Conservation (phyloP, 1,139 yeast species). For the Ogataea hybrid region DNA sequence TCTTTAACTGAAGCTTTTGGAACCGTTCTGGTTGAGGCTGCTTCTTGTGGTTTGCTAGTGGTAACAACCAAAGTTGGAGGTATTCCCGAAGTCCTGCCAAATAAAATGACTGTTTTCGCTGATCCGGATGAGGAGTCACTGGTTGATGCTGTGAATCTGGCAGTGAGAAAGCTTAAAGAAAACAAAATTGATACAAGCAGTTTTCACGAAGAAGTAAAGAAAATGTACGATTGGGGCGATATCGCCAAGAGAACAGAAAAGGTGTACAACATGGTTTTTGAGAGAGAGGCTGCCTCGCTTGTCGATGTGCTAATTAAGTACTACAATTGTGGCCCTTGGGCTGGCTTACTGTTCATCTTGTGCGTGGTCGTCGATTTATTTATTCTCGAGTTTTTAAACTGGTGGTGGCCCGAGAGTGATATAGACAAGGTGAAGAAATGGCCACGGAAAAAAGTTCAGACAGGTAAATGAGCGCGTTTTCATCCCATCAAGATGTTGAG, state of each 20-base stretch:
- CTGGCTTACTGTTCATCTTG: slow-evolving; percentile 76
- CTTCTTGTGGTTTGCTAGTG: slow-evolving; percentile 89
- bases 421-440: slow-evolving; percentile 78
- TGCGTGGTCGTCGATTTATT: slow-evolving; percentile 80
- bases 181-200: slow-evolving; percentile 64
- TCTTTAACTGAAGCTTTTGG: slow-evolving; percentile 98
- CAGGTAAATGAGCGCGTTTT: slow-evolving; percentile 1
- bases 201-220: slow-evolving; percentile 75
- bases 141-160: slow-evolving; percentile 66
- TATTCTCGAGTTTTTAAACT: slow-evolving; percentile 60
- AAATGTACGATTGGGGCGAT: slow-evolving; percentile 92
- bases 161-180: slow-evolving; percentile 56
- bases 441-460: slow-evolving; percentile 44
- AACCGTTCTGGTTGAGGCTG: slow-evolving; percentile 95
- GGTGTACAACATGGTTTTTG: slow-evolving; percentile 57
- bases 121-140: slow-evolving; percentile 81
- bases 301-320: slow-evolving; percentile 54
- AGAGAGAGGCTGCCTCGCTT: slow-evolving; percentile 39
- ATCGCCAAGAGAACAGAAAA: slow-evolving; percentile 83
- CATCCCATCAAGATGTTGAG: slow-evolving; percentile 1
- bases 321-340: slow-evolving; percentile 78
- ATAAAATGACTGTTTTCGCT: slow-evolving; percentile 91
- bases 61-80: slow-evolving; percentile 98
- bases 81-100: slow-evolving; percentile 93
- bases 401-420: slow-evolving; percentile 61